Evolutionary conservation across 1,139 yeast species (phyloP), one percentile per base, ranked within the genome.

Genomic region (Scheffersomyces segobiensis): DNA sequence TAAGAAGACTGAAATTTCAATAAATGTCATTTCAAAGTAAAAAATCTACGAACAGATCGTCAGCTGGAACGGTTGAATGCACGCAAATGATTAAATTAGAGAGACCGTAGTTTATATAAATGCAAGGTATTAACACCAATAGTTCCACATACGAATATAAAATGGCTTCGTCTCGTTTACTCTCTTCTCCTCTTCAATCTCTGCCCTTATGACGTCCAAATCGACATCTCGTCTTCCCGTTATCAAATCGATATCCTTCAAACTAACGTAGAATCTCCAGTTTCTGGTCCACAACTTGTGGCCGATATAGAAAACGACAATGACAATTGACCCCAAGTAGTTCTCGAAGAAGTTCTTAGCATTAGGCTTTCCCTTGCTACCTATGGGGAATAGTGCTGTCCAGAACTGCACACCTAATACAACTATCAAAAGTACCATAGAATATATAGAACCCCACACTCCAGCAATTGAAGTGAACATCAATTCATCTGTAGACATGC

Each of bases 311-410:
- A 77, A 76, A 2, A 74, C 59, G 24, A 72, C 47, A 14, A 77
- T 71, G 5, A 77, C 79, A 14, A 76, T 62, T 2, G 72, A 71
- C 7, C 80, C 79, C 57, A 77, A 69, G 62, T 77, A 77, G 59
- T 75, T 76, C 61, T 77, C 74, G 66, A 77, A 77, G 61, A 77
- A 77, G 59, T 63, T 68, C 53, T 67, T 66, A 0, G 77, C 81
- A 59, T 68, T 63, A 1, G 79, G 68, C 6, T 65, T 57, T 3
- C 72, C 71, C 24, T 64, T 56, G 22, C 69, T 66, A 2, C 72
- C 72, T 19, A 75, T 62, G 6, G 81, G 81, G 62, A 73, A 75
- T 53, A 77, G 67, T 1, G 81, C 79, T 1, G 72, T 72, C 80
- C 80, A 76, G 59, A 77, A 75, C 61, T 76, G 80, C 3, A 72